Evolutionary conservation across 148 eudicot species (phyloP), one percentile per base, ranked within the genome.

Genomic region (Rhododendron griersonianum): DNA sequence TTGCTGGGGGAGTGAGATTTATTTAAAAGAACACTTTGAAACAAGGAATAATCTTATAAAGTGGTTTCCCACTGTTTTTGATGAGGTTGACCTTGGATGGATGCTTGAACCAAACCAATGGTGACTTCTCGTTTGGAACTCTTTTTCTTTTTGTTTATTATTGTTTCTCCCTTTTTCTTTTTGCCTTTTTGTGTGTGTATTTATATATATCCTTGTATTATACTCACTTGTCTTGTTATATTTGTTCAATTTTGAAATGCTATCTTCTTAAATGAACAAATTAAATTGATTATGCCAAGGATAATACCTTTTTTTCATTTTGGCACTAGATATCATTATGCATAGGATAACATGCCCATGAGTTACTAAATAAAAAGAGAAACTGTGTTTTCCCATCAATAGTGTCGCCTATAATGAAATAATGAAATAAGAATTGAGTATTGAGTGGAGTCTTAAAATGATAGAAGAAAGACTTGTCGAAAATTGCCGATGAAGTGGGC

Each of bases 51-150:
- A 41, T 61, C 65, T 25, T 44, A 37, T 28, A 63, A 63, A 83
- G 76, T 78, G 11, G 41, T 82, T 83, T 63, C 37, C 51, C 76
- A 44, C 84, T 44, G 35, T 19, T 59, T 18, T 44, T 63, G 55
- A 83, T 83, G 25, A 65, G 37, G 84, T 61, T 83, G 84, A 83
- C 84, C 47, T 83, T 37, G 14, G n/a, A 23, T 37, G 7, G 9
- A 21, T 23, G 28, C 48, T 30, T 30, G 30, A 30, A 30, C 21
- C 5, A 11, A 39, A 6, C 79, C 47, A 37, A 39, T 39, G 25
- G 79, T 18, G n/a, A 37, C 47, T 75, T 35, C 25, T 35, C 79
- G 35, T 75, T 39, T 73, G 6, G 19, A 44, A 18, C 79, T 35
- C 25, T 75, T 73, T 73, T 14, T 14, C 41, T 73, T 73, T 73